Base-by-base conservation (phyloP, 108 stramenopile species). In the Nitzschia putrida region DNA sequence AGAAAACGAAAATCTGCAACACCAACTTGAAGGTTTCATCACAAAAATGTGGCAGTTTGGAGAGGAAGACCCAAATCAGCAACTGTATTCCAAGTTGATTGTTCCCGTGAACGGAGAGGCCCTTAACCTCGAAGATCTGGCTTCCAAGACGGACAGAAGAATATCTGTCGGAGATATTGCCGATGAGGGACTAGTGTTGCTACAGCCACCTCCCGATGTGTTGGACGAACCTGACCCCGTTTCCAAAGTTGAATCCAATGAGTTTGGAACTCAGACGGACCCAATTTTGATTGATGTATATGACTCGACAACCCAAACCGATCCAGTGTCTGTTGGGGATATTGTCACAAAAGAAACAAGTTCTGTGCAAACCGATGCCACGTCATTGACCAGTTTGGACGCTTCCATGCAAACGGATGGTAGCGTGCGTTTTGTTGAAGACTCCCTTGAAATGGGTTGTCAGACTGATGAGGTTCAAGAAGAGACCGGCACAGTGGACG, bases 11-110 rank as follows among this genome's bases (percentile, higher is more conserved):
- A 64, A 77, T 40, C 56, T 90, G 59, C 73, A 79, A 60, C 66
- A 68, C 20, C 57, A 87, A 16, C 81, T 93, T 4, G 86, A 89
- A 50, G 85, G 83, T 8, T 77, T 88, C 73, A 79, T 83, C 6
- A 66, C 87, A 12, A 83, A 82, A 23, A 47, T 90, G 53, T 90
- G 89, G 89, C 89, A 90, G 57, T 82, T 90, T 68, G 89, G 86
- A 9, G 89, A 89, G 52, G 45, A 75, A 3, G 10, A 37, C 20
- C 40, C 38, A 43, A 42, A 52, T 20, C 44, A 56, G 14, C 29
- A 56, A 29, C 14, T 25, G 29, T 57, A 24, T 23, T 45, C n/a
- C 13, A 65, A 51, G 26, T 10, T 65, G 11, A 51, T 65, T 6
- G 20, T 65, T 29, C 50, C 64, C 9, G 40, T 16, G 5, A 16